Evolutionary conservation across 2,329 filamentous ascomycete genomes (phyloP).

Genomic region (Cercospora berteroae): DNA sequence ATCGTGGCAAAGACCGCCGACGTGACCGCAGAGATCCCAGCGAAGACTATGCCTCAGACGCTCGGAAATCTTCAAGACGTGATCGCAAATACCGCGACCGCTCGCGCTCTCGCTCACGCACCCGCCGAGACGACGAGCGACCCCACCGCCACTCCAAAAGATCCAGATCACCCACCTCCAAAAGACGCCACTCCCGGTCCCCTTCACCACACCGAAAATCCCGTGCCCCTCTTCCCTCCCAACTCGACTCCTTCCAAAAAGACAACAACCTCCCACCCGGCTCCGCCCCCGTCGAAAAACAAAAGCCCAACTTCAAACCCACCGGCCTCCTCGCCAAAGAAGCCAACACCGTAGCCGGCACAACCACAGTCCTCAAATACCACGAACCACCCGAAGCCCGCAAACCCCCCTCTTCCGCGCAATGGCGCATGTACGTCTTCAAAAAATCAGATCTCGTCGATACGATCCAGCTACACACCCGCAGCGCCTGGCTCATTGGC

Average conservation of each 20-base stretch:
- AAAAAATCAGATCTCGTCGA: slow-evolving; percentile 75
- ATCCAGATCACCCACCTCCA: slow-evolving; percentile 34
- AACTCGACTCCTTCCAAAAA: slow-evolving; percentile 46
- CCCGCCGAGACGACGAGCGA: slow-evolving; percentile 21
- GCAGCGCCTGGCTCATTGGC: slow-evolving; percentile 89
- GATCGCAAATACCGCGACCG: slow-evolving; percentile 26
- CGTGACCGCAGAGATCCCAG: slow-evolving; percentile 17
- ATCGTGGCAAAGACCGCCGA: slow-evolving; percentile 13
- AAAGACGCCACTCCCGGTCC: slow-evolving; percentile 35
- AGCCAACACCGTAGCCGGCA: slow-evolving; percentile 77
- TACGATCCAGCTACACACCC: slow-evolving; percentile 70
- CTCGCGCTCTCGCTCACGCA: slow-evolving; percentile 24
- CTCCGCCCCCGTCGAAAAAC: slow-evolving; percentile 57
- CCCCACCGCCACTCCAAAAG: slow-evolving; percentile 26
- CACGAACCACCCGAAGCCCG: slow-evolving; percentile 92
- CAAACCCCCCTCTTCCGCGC: slow-evolving; percentile 73
- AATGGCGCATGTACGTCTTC: slow-evolving; percentile 92
- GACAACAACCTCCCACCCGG: slow-evolving; percentile 27
- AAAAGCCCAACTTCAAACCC: slow-evolving; percentile 81
- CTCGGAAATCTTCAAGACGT: slow-evolving; percentile 12
- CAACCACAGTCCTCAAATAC: slow-evolving; percentile 83
- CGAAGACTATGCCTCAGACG: slow-evolving; percentile 13
- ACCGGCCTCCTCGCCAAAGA: slow-evolving; percentile 84
- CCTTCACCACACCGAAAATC: slow-evolving; percentile 46
- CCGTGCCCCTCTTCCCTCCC: slow-evolving; percentile 47